Evolutionary conservation across 208 protist genomes (phyloP), one percentile per base, ranked within the genome.

Genomic region (Crithidia mellificae): DNA sequence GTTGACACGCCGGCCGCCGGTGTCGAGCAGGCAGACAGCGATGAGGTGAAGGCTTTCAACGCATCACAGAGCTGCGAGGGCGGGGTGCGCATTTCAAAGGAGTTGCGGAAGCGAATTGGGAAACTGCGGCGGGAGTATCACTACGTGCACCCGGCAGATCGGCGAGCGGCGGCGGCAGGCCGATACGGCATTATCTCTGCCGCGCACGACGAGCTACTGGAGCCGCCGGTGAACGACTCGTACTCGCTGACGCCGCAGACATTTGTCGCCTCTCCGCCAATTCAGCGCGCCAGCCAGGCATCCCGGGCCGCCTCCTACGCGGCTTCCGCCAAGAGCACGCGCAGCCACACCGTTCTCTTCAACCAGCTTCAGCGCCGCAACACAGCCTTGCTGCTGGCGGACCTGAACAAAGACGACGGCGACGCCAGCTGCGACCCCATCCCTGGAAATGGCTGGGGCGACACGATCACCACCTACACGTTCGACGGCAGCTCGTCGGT

Each of bases 401-500:
- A 90, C 22, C 72, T 93, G 20, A 58, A 57, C 58, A 46, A 38
- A 0, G 39, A 64, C 19, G 56, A 54, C 66, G 39, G 44, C 50
- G 43, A 51, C n/a, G 46, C 32, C 56, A 41, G 62, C 61, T 69
- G 63, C 41, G 63, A 69, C 4, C 75, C 81, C 19, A 75, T 96
- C 15, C 83, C 78, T 50, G 86, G 87, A 8, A 96, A 96, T 66
- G 91, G 91, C 53, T 96, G 91, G 88, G 88, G 87, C 5, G 74
- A 76, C 8, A 80, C 44, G 24, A 76, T 87, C 6, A 64, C 72
- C 1, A 65, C 76, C 29, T 92, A 79, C 67, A 69, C 77, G 9
- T 96, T 96, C 66, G 75, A 96, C 63, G 91, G 91, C 14, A 80
- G 78, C 39, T 63, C 68, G 3, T 93, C 87, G 9, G 64, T 94